Conservation (phyloP, 495 filamentous ascomycete genomes). For the Sordaria brevicollis region DNA sequence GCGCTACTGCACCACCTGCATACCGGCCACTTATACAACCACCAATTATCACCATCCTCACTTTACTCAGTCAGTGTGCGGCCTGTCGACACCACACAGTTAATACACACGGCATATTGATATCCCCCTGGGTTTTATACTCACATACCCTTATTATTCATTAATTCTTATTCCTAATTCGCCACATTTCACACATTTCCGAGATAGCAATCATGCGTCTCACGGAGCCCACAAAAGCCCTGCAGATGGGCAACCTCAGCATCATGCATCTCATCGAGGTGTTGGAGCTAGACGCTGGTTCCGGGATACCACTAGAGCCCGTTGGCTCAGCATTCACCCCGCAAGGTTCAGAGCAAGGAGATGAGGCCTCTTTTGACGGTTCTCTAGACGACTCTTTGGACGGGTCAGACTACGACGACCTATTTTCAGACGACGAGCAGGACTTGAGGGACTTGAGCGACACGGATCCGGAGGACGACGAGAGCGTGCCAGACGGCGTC, state of each 20-base stretch:
- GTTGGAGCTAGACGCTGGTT: conserved; percentile 2
- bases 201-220: not conserved
- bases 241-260: not conserved
- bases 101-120: not conserved
- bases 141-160: not conserved
- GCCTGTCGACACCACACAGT: too few relatives aligned
- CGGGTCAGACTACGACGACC: not conserved
- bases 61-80: too few relatives aligned
- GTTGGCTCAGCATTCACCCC: not conserved
- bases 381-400: too few relatives aligned
- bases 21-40: not conserved
- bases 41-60: not conserved
- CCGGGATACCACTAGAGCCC: not conserved
- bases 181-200: not conserved
- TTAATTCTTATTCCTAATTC: not conserved
- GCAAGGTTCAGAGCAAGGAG: not conserved
- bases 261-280: conserved; percentile 3
- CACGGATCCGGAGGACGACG: not conserved
- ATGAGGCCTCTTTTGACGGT: not conserved
- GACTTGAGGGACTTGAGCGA: not conserved
- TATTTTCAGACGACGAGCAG: not conserved
- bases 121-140: not conserved
- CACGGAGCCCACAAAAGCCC: not conserved
- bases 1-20: not conserved
- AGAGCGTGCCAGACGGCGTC: not conserved